Evolutionary conservation across 2,329 filamentous ascomycete genomes (phyloP), one percentile per base, ranked within the genome.

Genomic region (Eutypa lata): DNA sequence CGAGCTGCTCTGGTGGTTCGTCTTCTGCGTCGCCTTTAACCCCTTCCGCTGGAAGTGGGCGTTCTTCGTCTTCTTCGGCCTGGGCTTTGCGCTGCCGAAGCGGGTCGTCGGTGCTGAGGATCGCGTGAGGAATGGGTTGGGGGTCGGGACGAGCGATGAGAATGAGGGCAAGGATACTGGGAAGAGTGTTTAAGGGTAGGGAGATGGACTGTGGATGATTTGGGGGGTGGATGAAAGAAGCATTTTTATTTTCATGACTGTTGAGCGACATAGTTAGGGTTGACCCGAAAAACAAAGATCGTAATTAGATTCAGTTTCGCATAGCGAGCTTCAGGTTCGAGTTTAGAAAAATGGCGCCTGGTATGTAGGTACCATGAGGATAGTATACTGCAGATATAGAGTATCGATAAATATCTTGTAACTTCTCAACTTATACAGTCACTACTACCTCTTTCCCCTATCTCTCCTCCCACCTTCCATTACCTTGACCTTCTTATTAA

Each of bases 21-120:
- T 84, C 6, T 95, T 94, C 64, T 87, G 87, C 52, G 84, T 93
- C 42, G 73, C 80, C 4, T 80, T 94, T 62, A 95, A 95, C 65
- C 91, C 91, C 0, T 95, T 95, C 70, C 76, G 90, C 8, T 95
- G 90, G 90, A 95, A 95, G 74, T 95, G 90, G 91, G 89, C 87
- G 0, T 67, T 86, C 0, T 95, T 95, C 66, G 89, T 95, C 16
- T 86, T 95, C 62, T 88, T 88, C 54, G 90, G 91, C 0, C 67
- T 93, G 28, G 89, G 88, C 0, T 76, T 81, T 43, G 76, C 75
- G 19, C 65, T 94, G 46, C 90, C 90, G 0, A 76, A 81, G 68
- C 76, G 73, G 14, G 75, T 94, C 24, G 85, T 93, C 1, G 74
- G 81, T 58, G 73, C 80, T 16, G 90, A 95, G 71, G 81, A 87